A percentile compares a stretch with the other conserved stretches of the same genome.
Evolutionary conservation across 176 grass and related monocot species (phyloP).

Genomic region (Phoenix dactylifera): DNA sequence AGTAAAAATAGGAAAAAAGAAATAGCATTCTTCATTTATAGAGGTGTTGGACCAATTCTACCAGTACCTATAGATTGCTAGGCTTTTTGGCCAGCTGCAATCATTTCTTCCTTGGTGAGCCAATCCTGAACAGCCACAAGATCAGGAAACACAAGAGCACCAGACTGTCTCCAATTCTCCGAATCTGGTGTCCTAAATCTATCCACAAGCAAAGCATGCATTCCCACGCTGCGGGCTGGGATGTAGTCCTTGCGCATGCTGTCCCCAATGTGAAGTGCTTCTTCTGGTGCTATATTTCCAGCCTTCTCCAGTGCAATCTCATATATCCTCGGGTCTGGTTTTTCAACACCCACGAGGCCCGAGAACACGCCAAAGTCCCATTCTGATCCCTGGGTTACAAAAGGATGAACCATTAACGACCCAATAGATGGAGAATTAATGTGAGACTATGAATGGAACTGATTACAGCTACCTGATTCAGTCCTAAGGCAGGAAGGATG

Average conservation of each 20-base stretch:
- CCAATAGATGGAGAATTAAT: too few relatives aligned
- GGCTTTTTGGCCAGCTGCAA: slow-evolving; percentile 26
- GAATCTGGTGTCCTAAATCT: slow-evolving; percentile 67
- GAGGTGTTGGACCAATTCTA: too few relatives aligned
- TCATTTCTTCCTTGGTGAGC: slow-evolving; percentile 42
- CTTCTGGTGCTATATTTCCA: slow-evolving; percentile 42
- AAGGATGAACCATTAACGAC: too few relatives aligned
- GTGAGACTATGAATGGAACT: too few relatives aligned
- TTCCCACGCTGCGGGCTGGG: slow-evolving; percentile 52
- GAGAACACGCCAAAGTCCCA: slow-evolving; percentile 55
- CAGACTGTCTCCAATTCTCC: slow-evolving; percentile 64
- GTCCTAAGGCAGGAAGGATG: slow-evolving; percentile 68
- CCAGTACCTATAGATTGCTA: neutral
- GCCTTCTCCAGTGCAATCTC: slow-evolving; percentile 83
- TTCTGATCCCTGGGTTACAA: slow-evolving; percentile 25
- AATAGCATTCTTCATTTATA: too few relatives aligned
- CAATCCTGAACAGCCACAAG: slow-evolving; percentile 43
- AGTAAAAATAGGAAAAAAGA: too few relatives aligned
- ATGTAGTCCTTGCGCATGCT: slow-evolving; percentile 83
- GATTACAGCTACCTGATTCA: slow-evolving; percentile 27
- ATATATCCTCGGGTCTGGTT: slow-evolving; percentile 73
- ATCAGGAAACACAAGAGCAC: slow-evolving; percentile 56
- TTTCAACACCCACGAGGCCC: slow-evolving; percentile 63
- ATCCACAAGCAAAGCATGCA: slow-evolving; percentile 69
- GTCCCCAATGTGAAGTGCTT: slow-evolving; percentile 76